Evolutionary conservation across 2,329 filamentous ascomycete genomes (phyloP).

Genomic region (Epichloe hybrida): DNA sequence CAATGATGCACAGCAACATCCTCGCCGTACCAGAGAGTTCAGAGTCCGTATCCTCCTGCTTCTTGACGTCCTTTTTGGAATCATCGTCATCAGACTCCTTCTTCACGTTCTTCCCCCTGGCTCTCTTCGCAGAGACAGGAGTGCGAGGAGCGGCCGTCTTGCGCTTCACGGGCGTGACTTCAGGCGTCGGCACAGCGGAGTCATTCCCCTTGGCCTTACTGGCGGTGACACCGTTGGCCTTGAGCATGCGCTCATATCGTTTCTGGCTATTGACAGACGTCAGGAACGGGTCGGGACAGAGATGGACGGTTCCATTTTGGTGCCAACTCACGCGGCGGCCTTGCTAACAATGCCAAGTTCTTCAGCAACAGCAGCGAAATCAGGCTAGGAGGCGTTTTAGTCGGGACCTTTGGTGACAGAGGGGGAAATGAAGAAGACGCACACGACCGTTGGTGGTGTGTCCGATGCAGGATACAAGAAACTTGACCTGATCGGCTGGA

Average conservation of each 20-base stretch:
- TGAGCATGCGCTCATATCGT: slow-evolving; percentile 53
- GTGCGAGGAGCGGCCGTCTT: slow-evolving; percentile 15
- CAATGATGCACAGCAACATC: not conserved
- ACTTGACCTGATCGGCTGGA: slow-evolving; percentile 45
- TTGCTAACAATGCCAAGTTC: slow-evolving; percentile 51
- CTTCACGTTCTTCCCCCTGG: slow-evolving; percentile 11
- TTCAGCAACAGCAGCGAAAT: slow-evolving; percentile 50
- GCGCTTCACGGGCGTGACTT: slow-evolving; percentile 16
- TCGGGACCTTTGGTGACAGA: not conserved
- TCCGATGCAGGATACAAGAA: slow-evolving; percentile 53
- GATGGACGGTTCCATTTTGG: not conserved
- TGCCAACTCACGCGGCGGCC: slow-evolving; percentile 51
- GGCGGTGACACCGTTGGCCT: slow-evolving; percentile 35
- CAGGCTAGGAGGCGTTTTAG: slow-evolving; percentile 31
- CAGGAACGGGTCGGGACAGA: too few species aligned
- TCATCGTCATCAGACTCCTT: slow-evolving; percentile 14
- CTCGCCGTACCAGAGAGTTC: slow-evolving; percentile 13
- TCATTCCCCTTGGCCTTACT: slow-evolving; percentile 7
- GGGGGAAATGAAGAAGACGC: slow-evolving; percentile 9
- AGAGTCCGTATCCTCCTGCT: slow-evolving; percentile 14
- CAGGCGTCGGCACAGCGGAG: slow-evolving; percentile 1
- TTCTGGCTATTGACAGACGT: slow-evolving; percentile 37
- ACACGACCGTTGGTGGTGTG: slow-evolving; percentile 48
- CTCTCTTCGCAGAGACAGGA: slow-evolving; percentile 14
- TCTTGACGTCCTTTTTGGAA: slow-evolving; percentile 9